These are phyloP conservation scores for Leucosporidium creatinivorum DNA, from an alignment of 768 basidiomycete genomes.

Conservation along the genomic window DNA sequence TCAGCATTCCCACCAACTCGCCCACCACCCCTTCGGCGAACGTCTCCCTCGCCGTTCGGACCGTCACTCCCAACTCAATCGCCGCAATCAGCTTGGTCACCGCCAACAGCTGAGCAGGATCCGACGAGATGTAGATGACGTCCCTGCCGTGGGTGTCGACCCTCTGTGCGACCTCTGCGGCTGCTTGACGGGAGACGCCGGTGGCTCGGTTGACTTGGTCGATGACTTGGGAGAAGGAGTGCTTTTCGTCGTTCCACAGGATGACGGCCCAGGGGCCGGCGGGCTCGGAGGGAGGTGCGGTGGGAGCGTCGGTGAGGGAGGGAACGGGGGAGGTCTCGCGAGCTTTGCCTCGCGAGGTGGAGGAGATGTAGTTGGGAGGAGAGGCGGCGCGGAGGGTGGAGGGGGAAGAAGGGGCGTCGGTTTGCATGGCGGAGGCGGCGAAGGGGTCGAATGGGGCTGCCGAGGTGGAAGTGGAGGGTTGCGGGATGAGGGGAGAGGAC, in stretches of 20 bases:
- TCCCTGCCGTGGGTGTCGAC: slow-evolving; percentile 56
- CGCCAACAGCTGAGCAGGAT: slow-evolving; percentile 42
- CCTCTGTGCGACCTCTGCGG: slow-evolving; percentile 51
- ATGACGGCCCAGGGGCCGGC: slow-evolving; percentile 52
- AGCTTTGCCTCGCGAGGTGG: slow-evolving; percentile 42
- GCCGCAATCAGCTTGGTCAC: slow-evolving; percentile 70
- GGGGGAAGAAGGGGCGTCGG: slow-evolving; percentile 47
- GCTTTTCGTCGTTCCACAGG: slow-evolving; percentile 96
- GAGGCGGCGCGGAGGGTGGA: not conserved
- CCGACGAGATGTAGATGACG: slow-evolving; percentile 11
- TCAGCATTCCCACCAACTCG: slow-evolving; percentile 51
- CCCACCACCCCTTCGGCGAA: slow-evolving; percentile 78
- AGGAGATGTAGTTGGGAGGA: not conserved
- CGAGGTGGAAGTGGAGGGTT: not conserved
- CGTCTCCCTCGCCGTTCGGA: slow-evolving; percentile 76
- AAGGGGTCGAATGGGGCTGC: not conserved
- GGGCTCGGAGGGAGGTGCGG: slow-evolving; percentile 45
- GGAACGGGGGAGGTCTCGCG: slow-evolving; percentile 64
- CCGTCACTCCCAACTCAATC: slow-evolving; percentile 84
- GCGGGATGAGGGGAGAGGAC: not conserved
- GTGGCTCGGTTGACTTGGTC: slow-evolving; percentile 53
- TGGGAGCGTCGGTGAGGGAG: slow-evolving; percentile 52
- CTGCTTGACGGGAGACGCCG: slow-evolving; percentile 53
- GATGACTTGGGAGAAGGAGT: slow-evolving; percentile 81
- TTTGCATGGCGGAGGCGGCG: slow-evolving; percentile 35